A percentile compares a stretch with the other conserved stretches of the same genome.
phyloP scores from a whole-genome alignment of 2,329 filamentous ascomycete genomes.

The Cladobotryum mycophilum region DNA sequence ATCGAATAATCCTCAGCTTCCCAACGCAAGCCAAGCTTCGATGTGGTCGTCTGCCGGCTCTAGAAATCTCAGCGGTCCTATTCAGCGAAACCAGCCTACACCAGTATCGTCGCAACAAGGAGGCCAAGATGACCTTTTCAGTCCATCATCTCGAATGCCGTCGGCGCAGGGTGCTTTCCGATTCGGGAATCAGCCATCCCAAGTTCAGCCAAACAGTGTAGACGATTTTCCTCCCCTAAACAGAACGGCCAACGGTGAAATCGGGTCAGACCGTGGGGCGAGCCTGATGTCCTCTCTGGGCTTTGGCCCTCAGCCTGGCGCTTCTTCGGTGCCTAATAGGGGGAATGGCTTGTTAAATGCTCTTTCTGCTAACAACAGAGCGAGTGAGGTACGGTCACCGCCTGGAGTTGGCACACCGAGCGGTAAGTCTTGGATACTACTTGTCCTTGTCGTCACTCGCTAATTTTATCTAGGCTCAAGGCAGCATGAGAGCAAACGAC shows the following conservation, averaged over 20 bases:
- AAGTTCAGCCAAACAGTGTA: constrained; percentile 41
- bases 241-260: constrained; percentile 50
- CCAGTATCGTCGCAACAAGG: constrained; percentile 45
- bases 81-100: constrained; percentile 46
- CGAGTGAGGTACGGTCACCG: constrained; percentile 44
- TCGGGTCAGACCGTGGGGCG: constrained; percentile 48
- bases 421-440: not conserved
- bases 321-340: constrained; percentile 32
- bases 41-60: constrained; percentile 49
- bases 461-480: constrained; percentile 24
- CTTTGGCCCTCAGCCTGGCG: constrained; percentile 43
- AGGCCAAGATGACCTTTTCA: constrained; percentile 43
- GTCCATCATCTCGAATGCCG: constrained; percentile 32
- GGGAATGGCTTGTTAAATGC: constrained; percentile 60
- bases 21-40: constrained; percentile 41
- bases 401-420: constrained; percentile 32
- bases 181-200: constrained; percentile 47
- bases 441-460: not conserved
- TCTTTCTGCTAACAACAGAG: constrained; percentile 52
- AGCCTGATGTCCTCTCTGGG: constrained; percentile 48
- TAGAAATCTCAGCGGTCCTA: constrained; percentile 41
- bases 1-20: constrained; percentile 53
- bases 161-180: constrained; percentile 45
- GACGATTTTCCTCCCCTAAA: constrained; percentile 61
- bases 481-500: constrained; percentile 38